These are phyloP conservation scores for Aureobasidium leucospermi DNA, from an alignment of 2,329 filamentous ascomycete genomes.

Conservation along the genomic window DNA sequence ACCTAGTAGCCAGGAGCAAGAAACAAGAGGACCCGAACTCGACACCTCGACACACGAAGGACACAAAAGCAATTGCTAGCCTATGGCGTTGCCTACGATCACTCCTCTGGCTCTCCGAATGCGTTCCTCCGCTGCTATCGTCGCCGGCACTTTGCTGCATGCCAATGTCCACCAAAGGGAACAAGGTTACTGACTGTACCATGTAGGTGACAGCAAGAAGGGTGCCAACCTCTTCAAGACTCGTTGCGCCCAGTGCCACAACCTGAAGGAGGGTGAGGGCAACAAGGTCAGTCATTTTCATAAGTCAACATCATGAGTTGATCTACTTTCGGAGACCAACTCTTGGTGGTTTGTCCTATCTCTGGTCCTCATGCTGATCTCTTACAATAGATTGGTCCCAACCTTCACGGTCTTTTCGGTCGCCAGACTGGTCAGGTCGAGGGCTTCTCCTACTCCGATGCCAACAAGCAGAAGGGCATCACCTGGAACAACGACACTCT, in stretches of 20 bases:
- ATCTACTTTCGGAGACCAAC: not conserved
- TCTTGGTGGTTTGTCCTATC: not conserved
- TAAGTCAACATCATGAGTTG: too few species aligned
- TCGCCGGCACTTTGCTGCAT: not conserved
- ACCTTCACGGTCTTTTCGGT: constrained; percentile 94
- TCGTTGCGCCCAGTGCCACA: constrained; percentile 98
- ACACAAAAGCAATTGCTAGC: too few species aligned
- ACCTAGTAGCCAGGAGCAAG: not conserved
- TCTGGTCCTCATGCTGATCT: not conserved
- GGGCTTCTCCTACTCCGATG: constrained; percentile 96
- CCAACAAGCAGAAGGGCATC: constrained; percentile 97
- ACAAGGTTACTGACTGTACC: not conserved
- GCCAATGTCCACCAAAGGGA: not conserved
- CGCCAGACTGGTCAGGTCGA: constrained; percentile 87
- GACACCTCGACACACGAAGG: too few species aligned
- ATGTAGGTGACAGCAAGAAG: constrained; percentile 82
- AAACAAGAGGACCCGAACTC: not conserved
- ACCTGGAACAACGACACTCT: constrained; percentile 80
- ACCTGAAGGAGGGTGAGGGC: constrained; percentile 76
- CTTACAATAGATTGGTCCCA: constrained; percentile 43
- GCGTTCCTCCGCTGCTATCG: not conserved
- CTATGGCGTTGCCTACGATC: not conserved
- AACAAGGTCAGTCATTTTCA: constrained; percentile 66
- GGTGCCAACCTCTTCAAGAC: constrained; percentile 99
- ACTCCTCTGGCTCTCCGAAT: not conserved